These are phyloP conservation scores for Fusarium goolgardi DNA, from an alignment of 2,329 filamentous ascomycete species.

Conservation along the genomic window DNA sequence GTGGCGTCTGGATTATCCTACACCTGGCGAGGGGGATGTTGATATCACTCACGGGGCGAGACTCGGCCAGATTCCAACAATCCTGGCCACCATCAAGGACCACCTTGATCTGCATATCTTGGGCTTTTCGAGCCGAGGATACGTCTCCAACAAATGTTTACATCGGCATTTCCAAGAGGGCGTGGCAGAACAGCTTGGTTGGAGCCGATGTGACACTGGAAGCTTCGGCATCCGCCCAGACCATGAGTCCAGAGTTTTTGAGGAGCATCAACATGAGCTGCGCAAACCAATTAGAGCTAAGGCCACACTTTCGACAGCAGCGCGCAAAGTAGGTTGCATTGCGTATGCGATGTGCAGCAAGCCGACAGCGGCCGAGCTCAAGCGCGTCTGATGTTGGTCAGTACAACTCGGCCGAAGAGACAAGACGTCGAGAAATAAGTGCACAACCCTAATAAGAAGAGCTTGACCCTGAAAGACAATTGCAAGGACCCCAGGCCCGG, in stretches of 20 bases:
- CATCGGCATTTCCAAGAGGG: slow-evolving; percentile 18
- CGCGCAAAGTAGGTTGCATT: slow-evolving; percentile 12
- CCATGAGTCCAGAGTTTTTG: not conserved
- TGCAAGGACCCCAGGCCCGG: slow-evolving; percentile 21
- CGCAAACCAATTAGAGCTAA: slow-evolving; percentile 6
- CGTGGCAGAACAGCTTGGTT: slow-evolving; percentile 30
- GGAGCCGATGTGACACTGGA: slow-evolving; percentile 28
- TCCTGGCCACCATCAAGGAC: slow-evolving; percentile 21
- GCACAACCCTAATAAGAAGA: slow-evolving; percentile 12
- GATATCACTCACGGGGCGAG: slow-evolving; percentile 16
- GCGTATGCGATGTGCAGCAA: slow-evolving; percentile 11
- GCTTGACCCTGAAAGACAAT: slow-evolving; percentile 16
- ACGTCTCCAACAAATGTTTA: not conserved
- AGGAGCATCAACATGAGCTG: slow-evolving; percentile 15
- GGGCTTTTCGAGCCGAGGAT: slow-evolving; percentile 15
- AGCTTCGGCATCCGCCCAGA: slow-evolving; percentile 11
- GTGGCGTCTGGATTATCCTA: slow-evolving; percentile 44
- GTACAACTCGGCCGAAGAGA: slow-evolving; percentile 38
- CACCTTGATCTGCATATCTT: slow-evolving; percentile 26
- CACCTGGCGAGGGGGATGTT: slow-evolving; percentile 22
- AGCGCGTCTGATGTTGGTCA: slow-evolving; percentile 17
- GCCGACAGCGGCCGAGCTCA: slow-evolving; percentile 35
- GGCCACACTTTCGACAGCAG: not conserved
- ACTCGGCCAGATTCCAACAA: slow-evolving; percentile 23
- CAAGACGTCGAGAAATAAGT: slow-evolving; percentile 11